phyloP scores from a whole-genome alignment of 805 yeast species.

The Candida nanaspora region DNA sequence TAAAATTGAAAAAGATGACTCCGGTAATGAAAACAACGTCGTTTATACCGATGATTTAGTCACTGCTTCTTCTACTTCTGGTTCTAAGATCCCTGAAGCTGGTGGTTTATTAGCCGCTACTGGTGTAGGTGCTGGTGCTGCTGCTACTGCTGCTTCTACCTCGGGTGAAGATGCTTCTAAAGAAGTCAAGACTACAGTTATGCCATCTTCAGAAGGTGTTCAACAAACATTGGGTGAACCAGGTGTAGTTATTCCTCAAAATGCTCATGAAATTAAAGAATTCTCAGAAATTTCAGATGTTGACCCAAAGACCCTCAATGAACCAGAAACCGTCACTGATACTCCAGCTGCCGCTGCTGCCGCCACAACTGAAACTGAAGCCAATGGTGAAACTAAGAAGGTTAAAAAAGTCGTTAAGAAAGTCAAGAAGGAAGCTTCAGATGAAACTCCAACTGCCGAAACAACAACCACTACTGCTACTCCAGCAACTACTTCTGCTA shows the following conservation, averaged over 20 bases:
- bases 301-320: slow-evolving; percentile 54
- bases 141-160: slow-evolving; percentile 6
- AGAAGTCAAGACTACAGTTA: slow-evolving; percentile 30
- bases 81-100: slow-evolving; percentile 36
- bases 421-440: slow-evolving; percentile 18
- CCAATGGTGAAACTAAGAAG: slow-evolving; percentile 15
- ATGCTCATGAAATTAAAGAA: slow-evolving; percentile 59
- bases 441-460: slow-evolving; percentile 6
- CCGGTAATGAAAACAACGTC: slow-evolving; percentile 47
- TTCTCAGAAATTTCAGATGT: slow-evolving; percentile 52
- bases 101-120: slow-evolving; percentile 32
- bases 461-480: slow-evolving; percentile 7
- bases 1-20: slow-evolving; percentile 36
- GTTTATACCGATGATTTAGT: slow-evolving; percentile 31
- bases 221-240: slow-evolving; percentile 57
- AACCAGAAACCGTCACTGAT: slow-evolving; percentile 21
- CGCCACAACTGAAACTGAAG: slow-evolving; percentile 4
- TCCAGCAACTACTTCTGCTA: slow-evolving; percentile 7
- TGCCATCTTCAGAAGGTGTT: slow-evolving; percentile 37
- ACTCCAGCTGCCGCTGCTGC: slow-evolving; percentile 10
- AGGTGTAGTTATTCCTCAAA: slow-evolving; percentile 60
- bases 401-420: slow-evolving; percentile 24
- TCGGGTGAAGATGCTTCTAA: slow-evolving; percentile 12
- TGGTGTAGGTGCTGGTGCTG: slow-evolving; percentile 9
- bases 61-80: slow-evolving; percentile 15